These are phyloP conservation scores for Stylosanthes scabra DNA, from an alignment of 331 rosid species.

Conservation along the genomic window DNA sequence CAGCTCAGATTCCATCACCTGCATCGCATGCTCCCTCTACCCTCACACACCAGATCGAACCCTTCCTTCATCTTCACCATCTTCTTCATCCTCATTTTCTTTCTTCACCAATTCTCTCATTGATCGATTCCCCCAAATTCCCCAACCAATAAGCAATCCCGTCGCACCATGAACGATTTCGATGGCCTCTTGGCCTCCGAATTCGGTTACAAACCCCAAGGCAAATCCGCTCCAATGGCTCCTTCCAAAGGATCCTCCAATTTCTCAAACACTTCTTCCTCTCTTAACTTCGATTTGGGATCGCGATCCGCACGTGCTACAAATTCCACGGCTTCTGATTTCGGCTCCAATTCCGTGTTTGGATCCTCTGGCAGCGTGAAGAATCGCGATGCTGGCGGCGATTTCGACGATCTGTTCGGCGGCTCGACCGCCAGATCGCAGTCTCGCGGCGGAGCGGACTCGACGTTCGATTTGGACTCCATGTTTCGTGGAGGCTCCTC, in stretches of 20 bases:
- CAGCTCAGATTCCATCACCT: conserved; percentile 1
- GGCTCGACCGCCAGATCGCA: conserved; percentile 57
- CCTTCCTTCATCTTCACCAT: conserved; percentile 1
- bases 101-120: background rate
- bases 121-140: background rate
- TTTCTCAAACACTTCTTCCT: conserved; percentile 26
- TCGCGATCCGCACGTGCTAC: conserved; percentile 62
- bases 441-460: conserved; percentile 43
- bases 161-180: conserved; percentile 71
- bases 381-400: conserved; percentile 36
- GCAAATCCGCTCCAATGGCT: conserved; percentile 79
- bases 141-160: conserved; percentile 17
- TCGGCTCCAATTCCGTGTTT: background rate
- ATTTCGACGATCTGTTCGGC: conserved; percentile 66
- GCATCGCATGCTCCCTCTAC: conserved; percentile 40
- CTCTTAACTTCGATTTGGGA: conserved; percentile 69
- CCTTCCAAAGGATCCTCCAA: conserved; percentile 57
- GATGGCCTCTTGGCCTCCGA: conserved; percentile 77
- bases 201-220: conserved; percentile 75
- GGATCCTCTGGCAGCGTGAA: conserved; percentile 12
- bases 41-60: conserved; percentile 33
- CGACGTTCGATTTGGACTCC: conserved; percentile 74
- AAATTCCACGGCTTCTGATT: conserved; percentile 35
- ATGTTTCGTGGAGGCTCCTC: conserved; percentile 49
- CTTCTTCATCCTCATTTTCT: background rate